phyloP scores from a whole-genome alignment of 1,284 basidiomycete species.

The Moesziomyces parantarcticus region DNA sequence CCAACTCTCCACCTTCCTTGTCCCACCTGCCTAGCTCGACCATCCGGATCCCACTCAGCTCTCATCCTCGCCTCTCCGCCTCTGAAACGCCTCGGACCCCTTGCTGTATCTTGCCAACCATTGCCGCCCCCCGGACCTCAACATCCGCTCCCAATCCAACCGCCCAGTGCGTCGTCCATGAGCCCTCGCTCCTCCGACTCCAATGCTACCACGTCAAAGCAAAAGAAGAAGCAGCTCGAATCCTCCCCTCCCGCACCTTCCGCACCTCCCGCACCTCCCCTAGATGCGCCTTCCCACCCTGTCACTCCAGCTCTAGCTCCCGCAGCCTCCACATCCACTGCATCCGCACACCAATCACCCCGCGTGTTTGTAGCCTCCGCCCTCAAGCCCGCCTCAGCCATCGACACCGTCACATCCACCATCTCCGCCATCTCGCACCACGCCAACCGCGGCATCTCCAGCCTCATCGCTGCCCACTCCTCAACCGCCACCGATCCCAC shows the following conservation, averaged over 20 bases:
- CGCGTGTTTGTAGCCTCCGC: slow-evolving; percentile 29
- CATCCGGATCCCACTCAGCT: not conserved
- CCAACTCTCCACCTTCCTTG: not conserved
- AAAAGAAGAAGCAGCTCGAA: slow-evolving; percentile 32
- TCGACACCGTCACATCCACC: slow-evolving; percentile 36
- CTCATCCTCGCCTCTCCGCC: not conserved
- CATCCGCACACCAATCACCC: slow-evolving; percentile 3
- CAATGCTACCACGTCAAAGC: slow-evolving; percentile 28
- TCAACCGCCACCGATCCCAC: slow-evolving; percentile 2
- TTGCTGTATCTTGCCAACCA: not conserved
- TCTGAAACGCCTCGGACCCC: not conserved
- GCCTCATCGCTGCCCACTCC: slow-evolving; percentile 28
- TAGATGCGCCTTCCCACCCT: not conserved
- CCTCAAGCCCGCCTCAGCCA: slow-evolving; percentile 32
- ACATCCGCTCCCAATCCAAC: not conserved
- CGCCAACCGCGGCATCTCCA: slow-evolving; percentile 40
- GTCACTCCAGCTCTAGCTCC: not conserved
- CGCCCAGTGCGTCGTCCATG: slow-evolving; percentile 20
- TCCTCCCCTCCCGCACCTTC: slow-evolving; percentile 1
- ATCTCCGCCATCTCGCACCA: slow-evolving; percentile 44
- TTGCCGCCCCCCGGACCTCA: too few species aligned
- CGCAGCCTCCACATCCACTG: slow-evolving; percentile 1
- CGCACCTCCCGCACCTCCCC: too few species aligned
- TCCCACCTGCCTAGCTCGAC: not conserved
- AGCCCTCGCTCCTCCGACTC: slow-evolving; percentile 35